These are phyloP conservation scores for Thermomucor indicae-seudaticae DNA, from an alignment of 371 early-diverging fungal genomes.

Conservation along the genomic window DNA sequence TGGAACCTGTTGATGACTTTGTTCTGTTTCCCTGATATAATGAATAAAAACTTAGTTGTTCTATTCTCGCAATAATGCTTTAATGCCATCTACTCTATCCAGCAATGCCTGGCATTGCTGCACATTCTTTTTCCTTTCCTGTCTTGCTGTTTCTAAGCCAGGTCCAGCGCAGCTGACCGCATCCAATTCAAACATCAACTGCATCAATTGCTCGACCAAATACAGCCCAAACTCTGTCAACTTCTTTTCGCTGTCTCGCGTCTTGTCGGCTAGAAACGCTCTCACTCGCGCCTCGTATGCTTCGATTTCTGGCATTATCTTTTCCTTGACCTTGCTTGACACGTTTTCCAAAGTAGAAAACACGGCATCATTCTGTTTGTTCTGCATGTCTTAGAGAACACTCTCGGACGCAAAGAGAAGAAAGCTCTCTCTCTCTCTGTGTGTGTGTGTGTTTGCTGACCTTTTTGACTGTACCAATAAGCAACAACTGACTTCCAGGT, in stretches of 20 bases:
- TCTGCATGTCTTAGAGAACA: no score
- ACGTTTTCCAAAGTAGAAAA: no score
- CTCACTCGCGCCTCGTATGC: constrained; percentile 16
- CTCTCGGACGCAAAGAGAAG: no score
- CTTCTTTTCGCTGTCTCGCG: constrained; percentile 8
- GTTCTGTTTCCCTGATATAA: background rate
- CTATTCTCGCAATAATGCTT: no score
- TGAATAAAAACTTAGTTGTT: no score
- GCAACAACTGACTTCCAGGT: no score
- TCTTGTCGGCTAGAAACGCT: background rate
- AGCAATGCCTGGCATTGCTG: constrained; percentile 9
- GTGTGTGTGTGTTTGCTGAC: no score
- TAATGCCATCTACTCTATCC: constrained; percentile 19
- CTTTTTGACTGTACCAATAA: no score
- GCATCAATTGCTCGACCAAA: constrained; percentile 19
- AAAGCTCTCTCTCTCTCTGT: no score
- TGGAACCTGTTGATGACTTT: background rate
- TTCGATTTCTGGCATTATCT: constrained; percentile 14
- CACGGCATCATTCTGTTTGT: no score
- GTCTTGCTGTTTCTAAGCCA: constrained; percentile 11
- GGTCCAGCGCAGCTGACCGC: constrained; percentile 7
- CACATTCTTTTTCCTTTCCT: constrained; percentile 16
- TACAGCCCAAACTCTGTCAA: constrained; percentile 14
- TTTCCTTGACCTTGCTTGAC: constrained; percentile 8
- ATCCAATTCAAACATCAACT: constrained; percentile 19